Evolutionary conservation across 345 rosid species (phyloP).

Genomic region (Citropsis articulata): DNA sequence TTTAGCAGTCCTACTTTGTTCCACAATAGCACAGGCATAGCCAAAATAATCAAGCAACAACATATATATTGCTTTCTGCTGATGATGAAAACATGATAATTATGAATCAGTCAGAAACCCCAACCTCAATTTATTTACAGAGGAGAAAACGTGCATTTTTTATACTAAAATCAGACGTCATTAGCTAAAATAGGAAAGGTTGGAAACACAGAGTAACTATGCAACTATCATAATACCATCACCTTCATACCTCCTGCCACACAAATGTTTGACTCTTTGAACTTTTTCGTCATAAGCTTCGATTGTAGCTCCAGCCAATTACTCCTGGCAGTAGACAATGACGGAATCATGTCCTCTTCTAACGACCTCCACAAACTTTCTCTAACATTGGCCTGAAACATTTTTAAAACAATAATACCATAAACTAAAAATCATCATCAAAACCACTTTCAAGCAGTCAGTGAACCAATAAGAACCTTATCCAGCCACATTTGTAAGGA

Average conservation of each 20-base stretch:
- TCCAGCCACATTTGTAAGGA: background rate
- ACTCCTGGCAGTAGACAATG: conserved; percentile 59
- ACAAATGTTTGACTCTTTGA: conserved; percentile 79
- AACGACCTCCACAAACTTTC: conserved; percentile 84
- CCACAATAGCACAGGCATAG: background rate
- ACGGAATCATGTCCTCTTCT: conserved; percentile 91
- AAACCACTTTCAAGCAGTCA: background rate
- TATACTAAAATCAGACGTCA: background rate
- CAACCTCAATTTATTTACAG: background rate
- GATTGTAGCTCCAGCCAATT: conserved; percentile 98
- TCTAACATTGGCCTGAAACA: conserved; percentile 56
- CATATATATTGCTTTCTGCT: background rate
- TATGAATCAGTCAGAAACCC: background rate
- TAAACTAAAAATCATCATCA: conserved; percentile 13
- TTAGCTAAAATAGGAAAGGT: background rate
- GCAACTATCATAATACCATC: conserved; percentile 22
- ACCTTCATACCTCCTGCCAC: conserved; percentile 94
- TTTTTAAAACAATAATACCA: conserved; percentile 7
- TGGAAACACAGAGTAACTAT: background rate
- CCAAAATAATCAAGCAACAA: background rate
- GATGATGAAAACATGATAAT: background rate
- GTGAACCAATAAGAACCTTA: conserved; percentile 1
- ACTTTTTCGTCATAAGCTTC: conserved; percentile 58
- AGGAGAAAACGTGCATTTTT: background rate
- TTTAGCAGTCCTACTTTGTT: background rate